Evolutionary conservation across 176 grass and related monocot species (phyloP), one percentile per base, ranked within the genome.

Genomic region (Bonia amplexicaulis): DNA sequence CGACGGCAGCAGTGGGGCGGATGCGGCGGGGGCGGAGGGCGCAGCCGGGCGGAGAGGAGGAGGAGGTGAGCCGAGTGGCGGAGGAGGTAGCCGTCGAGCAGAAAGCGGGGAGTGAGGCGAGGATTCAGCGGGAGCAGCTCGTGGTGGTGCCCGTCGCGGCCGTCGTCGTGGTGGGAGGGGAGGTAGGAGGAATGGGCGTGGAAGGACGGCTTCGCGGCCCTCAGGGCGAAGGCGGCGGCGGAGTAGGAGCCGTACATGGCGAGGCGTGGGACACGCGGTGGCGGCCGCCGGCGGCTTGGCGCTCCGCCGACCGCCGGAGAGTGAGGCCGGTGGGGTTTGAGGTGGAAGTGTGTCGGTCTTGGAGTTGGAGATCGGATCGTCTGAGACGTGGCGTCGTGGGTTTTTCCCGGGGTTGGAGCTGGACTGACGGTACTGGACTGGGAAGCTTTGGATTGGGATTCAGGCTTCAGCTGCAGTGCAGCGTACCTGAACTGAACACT

Each of bases 211-310:
- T 90, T 92, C 39, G 89, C 55, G 12, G 88, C 72, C 87, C 80
- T 85, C 9, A 90, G 77, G 17, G 76, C 39, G 19, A 87, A 86
- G 2, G 83, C 63, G 2, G 81, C 87, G 5, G 89, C 83, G 25
- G 74, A 74, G 84, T 89, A 92, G 71, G 84, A 75, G 65, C 86
- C 87, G 87, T 92, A 92, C 92, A 94, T 94, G 73, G 35, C 72
- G 31, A 8, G 27, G 40, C 4, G 40, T 2, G 63, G 33, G 37
- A 39, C 80, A 65, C 37, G 48, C 80, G 57, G 73, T 47, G 45
- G 48, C 62, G 23, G 16, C 33, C 64, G 20, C 5, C 77, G 75
- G 67, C 10, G 52, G 72, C 8, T 16, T 22, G 52, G 31, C 63
- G 60, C 45, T 26, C 22, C 78, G 79, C 55, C 61, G 19, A 12